Evolutionary conservation across 108 stramenopile genomes (phyloP), one percentile per base, ranked within the genome.

Genomic region (Nannochloropsis salina): DNA sequence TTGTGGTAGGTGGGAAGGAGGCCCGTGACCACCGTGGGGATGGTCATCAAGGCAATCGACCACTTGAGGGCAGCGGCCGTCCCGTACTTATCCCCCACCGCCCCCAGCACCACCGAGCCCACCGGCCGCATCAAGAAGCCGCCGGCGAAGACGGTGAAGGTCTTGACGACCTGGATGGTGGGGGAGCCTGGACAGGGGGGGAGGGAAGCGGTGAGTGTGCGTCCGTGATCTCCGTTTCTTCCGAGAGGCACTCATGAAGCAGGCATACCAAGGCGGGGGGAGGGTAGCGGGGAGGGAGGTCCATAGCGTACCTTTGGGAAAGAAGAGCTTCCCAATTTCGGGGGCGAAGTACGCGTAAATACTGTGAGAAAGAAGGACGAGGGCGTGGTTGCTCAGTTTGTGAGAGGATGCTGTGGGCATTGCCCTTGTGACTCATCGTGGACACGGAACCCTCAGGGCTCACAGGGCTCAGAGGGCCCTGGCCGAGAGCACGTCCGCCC

Each of bases 71-170:
- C 82, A 9, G 44, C 44, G 4, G 4, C 9, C 2, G 44, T 82
- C 5, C 82, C 82, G 44, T 82, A 82, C 42, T 82, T 82, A 9
- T 82, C 82, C 20, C 82, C 82, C 9, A 82, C 82, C 2, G 42
- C 42, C 15, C 82, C 82, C 82, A 82, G 42, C 20, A 82, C 20
- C 20, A 82, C 44, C 20, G 44, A 43, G 44, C 82, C 82, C 20
- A 82, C 2, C 3, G 82, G 82, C 44, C 82, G 42, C 82, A 82
- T 82, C 20, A 82, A 21, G 21, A 82, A 82, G 20, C 44, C 82
- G 20, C 44, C 42, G 5, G 44, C 82, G 82, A 82, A 82, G 42
- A 82, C 42, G 44, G 44, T 82, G 44, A 82, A 82, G 44, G 82
- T 44, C 44, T 43, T 45, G 82, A 82, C 82, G 42, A 21, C 42